phyloP scores from a whole-genome alignment of 2,329 filamentous ascomycete genomes.

The Coniochaeta hoffmannii region DNA sequence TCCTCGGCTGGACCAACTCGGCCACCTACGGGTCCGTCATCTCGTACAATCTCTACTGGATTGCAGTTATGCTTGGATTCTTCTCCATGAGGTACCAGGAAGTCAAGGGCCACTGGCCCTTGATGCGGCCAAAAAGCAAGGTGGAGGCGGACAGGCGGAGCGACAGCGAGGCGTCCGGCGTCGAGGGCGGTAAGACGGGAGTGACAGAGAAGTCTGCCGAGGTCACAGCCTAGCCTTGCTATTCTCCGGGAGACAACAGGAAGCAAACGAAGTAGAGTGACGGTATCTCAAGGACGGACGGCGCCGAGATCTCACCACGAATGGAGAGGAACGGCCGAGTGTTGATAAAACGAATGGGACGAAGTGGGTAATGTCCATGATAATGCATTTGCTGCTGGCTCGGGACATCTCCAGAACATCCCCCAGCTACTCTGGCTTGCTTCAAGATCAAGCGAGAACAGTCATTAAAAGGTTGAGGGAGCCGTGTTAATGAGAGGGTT shows the following conservation, averaged over 20 bases:
- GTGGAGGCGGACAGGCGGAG: slow-evolving; percentile 1
- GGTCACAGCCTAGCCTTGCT: neutral
- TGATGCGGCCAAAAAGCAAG: slow-evolving; percentile 23
- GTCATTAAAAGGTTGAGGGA: neutral
- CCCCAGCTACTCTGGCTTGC: no score
- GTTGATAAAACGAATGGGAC: no score
- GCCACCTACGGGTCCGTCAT: slow-evolving; percentile 84
- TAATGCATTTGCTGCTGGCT: no score
- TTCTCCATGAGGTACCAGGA: slow-evolving; percentile 61
- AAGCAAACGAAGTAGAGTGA: no score
- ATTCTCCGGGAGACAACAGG: no score
- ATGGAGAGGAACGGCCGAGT: no score
- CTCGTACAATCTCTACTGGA: slow-evolving; percentile 84
- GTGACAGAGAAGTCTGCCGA: slow-evolving; percentile 4
- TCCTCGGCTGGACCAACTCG: slow-evolving; percentile 83
- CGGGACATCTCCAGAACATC: no score
- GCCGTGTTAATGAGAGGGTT: neutral
- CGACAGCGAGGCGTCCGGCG: neutral
- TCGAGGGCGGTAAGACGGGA: neutral
- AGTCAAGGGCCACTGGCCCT: slow-evolving; percentile 40
- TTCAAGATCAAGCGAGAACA: no score
- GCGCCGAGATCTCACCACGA: no score
- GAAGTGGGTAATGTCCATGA: no score
- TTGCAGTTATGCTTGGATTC: slow-evolving; percentile 61
- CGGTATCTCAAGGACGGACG: no score